phyloP scores from a whole-genome alignment of 2,329 filamentous ascomycete species.

The Ophiostoma tasmaniense region DNA sequence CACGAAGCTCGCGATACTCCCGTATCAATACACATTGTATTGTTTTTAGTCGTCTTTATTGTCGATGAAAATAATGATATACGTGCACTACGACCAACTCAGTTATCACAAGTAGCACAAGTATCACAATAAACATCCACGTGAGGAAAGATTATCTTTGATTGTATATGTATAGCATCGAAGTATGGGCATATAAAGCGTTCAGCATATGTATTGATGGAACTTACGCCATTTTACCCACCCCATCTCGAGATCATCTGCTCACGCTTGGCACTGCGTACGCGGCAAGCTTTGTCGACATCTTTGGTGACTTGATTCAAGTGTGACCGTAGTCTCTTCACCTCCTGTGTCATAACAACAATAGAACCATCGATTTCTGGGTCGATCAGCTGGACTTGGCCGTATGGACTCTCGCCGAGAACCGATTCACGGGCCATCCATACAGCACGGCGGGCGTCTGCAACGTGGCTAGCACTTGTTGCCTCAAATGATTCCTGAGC shows the following conservation, averaged over 20 bases:
- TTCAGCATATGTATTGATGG: neutral
- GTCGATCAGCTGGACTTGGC: constrained; percentile 42
- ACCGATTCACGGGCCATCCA: constrained; percentile 44
- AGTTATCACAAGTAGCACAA: too few relatives aligned
- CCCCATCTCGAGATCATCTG: constrained; percentile 41
- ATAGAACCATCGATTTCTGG: constrained; percentile 45
- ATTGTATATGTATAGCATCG: too few relatives aligned
- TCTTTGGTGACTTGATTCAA: constrained; percentile 32
- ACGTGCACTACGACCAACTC: too few relatives aligned
- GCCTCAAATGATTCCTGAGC: constrained; percentile 45
- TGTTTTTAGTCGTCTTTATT: too few relatives aligned
- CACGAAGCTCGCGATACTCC: too few relatives aligned
- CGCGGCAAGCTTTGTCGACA: constrained; percentile 28
- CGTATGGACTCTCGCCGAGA: constrained; percentile 44
- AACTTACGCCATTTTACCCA: neutral
- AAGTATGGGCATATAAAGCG: too few relatives aligned
- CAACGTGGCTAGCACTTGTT: constrained; percentile 33
- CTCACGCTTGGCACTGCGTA: constrained; percentile 40
- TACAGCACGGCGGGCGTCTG: constrained; percentile 40
- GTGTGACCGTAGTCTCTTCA: constrained; percentile 33
- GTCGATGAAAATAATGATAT: too few relatives aligned
- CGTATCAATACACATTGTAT: too few relatives aligned
- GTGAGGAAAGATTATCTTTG: too few relatives aligned
- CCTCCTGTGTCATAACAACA: constrained; percentile 37
- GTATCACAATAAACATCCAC: too few relatives aligned